These are phyloP conservation scores for Fusarium neocosmosporiellum DNA, from an alignment of 2,329 filamentous ascomycete species.

Conservation along the genomic window DNA sequence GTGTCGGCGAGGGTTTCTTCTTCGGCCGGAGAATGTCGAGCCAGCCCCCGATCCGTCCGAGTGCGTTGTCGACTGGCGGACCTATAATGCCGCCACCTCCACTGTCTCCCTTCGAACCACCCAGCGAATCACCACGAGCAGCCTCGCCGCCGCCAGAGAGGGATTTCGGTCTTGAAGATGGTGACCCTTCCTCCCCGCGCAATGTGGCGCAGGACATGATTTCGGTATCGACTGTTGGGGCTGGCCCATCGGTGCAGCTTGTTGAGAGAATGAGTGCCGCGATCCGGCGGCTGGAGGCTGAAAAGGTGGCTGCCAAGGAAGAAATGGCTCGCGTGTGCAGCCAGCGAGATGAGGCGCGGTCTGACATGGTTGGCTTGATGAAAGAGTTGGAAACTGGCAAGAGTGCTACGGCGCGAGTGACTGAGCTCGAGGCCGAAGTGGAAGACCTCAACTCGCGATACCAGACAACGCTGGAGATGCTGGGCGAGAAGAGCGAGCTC, in stretches of 20 bases:
- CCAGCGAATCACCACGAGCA: slow-evolving; percentile 49
- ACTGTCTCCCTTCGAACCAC: slow-evolving; percentile 60
- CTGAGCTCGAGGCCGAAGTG: slow-evolving; percentile 75
- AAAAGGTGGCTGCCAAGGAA: slow-evolving; percentile 89
- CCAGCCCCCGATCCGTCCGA: slow-evolving; percentile 58
- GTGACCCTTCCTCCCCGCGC: slow-evolving; percentile 67
- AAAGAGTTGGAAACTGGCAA: slow-evolving; percentile 82
- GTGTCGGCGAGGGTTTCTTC: slow-evolving; percentile 52
- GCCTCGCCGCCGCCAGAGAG: slow-evolving; percentile 57
- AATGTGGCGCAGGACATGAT: slow-evolving; percentile 85
- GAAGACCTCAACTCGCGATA: slow-evolving; percentile 79
- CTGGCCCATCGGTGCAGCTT: slow-evolving; percentile 92
- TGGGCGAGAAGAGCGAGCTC: slow-evolving; percentile 96
- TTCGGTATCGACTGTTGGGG: slow-evolving; percentile 88
- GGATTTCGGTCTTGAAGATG: slow-evolving; percentile 64
- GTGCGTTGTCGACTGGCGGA: slow-evolving; percentile 51
- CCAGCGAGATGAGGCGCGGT: slow-evolving; percentile 93
- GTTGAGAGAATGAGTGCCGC: slow-evolving; percentile 96
- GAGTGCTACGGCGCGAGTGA: slow-evolving; percentile 67
- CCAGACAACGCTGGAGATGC: slow-evolving; percentile 90
- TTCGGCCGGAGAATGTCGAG: slow-evolving; percentile 62
- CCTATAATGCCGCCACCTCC: slow-evolving; percentile 54
- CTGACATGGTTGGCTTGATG: slow-evolving; percentile 92
- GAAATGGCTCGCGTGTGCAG: slow-evolving; percentile 81
- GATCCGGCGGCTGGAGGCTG: slow-evolving; percentile 88